These are phyloP conservation scores for Saussurea involucrata DNA, from an alignment of 129 eudicot genomes.

Conservation along the genomic window DNA sequence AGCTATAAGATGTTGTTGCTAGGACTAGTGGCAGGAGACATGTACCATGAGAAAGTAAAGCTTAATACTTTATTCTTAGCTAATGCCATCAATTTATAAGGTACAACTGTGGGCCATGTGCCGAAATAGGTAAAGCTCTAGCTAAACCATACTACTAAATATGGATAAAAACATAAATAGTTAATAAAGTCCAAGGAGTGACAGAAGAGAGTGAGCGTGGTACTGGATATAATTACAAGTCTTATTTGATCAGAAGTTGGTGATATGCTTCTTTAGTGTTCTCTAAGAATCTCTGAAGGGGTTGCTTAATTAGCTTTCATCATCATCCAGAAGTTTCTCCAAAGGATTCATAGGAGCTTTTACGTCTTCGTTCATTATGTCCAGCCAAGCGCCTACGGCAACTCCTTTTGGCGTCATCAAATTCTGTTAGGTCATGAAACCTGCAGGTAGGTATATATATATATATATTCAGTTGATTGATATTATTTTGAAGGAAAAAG, in stretches of 20 bases:
- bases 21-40: too few species aligned
- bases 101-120: not conserved
- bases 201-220: slow-evolving; percentile 82
- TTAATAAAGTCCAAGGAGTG: slow-evolving; percentile 14
- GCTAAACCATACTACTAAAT: not conserved
- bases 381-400: slow-evolving; percentile 91
- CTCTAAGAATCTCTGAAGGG: not conserved
- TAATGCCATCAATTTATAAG: not conserved
- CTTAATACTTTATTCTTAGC: slow-evolving; percentile 1
- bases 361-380: slow-evolving; percentile 86
- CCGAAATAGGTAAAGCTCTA: slow-evolving; percentile 4
- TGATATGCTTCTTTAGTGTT: not conserved
- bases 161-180: not conserved
- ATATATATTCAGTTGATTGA: too few species aligned
- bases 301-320: not conserved
- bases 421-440: slow-evolving; percentile 82
- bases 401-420: slow-evolving; percentile 87
- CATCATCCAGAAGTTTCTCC: slow-evolving; percentile 52
- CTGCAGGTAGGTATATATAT: too few species aligned
- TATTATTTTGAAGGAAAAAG: not conserved
- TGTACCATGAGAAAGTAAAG: not conserved
- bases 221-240: slow-evolving; percentile 11
- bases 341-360: slow-evolving; percentile 53
- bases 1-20: not conserved
- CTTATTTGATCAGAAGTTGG: slow-evolving; percentile 5